phyloP scores from a whole-genome alignment of 768 basidiomycete species.

The Pleurotus tuoliensis region DNA sequence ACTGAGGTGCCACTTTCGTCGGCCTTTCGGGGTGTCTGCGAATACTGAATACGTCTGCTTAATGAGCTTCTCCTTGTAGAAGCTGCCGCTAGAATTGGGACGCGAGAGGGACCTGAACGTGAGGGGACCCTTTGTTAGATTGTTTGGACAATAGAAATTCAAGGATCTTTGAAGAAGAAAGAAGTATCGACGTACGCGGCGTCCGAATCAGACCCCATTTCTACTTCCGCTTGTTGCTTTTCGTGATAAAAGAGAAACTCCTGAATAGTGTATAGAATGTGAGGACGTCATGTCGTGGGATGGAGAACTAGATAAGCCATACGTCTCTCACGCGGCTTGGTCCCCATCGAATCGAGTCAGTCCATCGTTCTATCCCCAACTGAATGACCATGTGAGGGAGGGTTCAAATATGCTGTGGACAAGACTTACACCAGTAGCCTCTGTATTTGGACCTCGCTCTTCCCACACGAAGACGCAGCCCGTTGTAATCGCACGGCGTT shows the following conservation, averaged over 20 bases:
- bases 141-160: slow-evolving; percentile 1
- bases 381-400: slow-evolving; percentile 19
- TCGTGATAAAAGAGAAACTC: slow-evolving; percentile 80
- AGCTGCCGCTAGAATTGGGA: slow-evolving; percentile 21
- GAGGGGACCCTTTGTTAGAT: background rate
- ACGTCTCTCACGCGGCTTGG: slow-evolving; percentile 77
- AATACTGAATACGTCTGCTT: slow-evolving; percentile 83
- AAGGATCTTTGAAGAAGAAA: slow-evolving; percentile 3
- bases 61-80: slow-evolving; percentile 46
- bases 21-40: slow-evolving; percentile 61
- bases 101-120: slow-evolving; percentile 1
- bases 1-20: slow-evolving; percentile 83
- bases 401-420: slow-evolving; percentile 2
- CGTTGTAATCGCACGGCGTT: slow-evolving; percentile 63
- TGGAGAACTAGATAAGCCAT: slow-evolving; percentile 21
- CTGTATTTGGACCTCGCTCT: slow-evolving; percentile 66
- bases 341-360: slow-evolving; percentile 76
- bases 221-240: slow-evolving; percentile 46
- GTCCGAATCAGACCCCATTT: slow-evolving; percentile 47
- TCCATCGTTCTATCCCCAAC: slow-evolving; percentile 81
- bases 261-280: slow-evolving; percentile 28
- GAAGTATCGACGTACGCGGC: slow-evolving; percentile 34
- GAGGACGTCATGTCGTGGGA: slow-evolving; percentile 8
- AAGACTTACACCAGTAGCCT: slow-evolving; percentile 56
- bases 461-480: slow-evolving; percentile 84